Conservation (phyloP, 1,284 basidiomycete genomes). For the Retiboletus flavoniger region DNA sequence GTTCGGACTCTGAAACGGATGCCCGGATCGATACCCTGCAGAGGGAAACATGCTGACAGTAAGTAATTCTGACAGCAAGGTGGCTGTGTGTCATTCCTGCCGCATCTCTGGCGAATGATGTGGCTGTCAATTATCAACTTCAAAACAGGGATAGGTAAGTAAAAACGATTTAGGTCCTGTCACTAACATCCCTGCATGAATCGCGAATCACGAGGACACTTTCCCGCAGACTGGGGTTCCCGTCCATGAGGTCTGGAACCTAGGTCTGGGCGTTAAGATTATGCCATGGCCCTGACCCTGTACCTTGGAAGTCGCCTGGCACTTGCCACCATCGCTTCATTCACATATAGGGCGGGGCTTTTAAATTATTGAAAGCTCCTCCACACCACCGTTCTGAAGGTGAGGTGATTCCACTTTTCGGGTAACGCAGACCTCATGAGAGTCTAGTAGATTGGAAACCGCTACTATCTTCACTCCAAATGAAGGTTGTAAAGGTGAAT, state of each 20-base stretch:
- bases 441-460: neutral
- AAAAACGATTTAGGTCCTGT: neutral
- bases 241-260: neutral
- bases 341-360: neutral
- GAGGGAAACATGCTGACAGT: neutral
- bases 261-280: neutral
- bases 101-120: neutral
- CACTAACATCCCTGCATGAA: neutral
- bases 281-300: neutral
- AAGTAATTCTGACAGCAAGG: neutral
- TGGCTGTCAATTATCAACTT: neutral
- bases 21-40: too few relatives aligned
- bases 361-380: neutral
- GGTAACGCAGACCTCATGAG: neutral
- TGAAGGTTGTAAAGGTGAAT: neutral
- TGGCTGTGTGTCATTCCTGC: neutral
- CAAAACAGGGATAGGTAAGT: neutral
- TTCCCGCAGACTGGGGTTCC: neutral
- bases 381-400: neutral
- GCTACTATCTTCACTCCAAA: neutral
- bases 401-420: neutral
- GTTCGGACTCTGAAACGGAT: neutral
- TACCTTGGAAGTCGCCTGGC: neutral
- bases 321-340: neutral
- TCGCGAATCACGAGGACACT: neutral